phyloP scores from a whole-genome alignment of 495 filamentous ascomycete genomes.

The Daldinia grandis region DNA sequence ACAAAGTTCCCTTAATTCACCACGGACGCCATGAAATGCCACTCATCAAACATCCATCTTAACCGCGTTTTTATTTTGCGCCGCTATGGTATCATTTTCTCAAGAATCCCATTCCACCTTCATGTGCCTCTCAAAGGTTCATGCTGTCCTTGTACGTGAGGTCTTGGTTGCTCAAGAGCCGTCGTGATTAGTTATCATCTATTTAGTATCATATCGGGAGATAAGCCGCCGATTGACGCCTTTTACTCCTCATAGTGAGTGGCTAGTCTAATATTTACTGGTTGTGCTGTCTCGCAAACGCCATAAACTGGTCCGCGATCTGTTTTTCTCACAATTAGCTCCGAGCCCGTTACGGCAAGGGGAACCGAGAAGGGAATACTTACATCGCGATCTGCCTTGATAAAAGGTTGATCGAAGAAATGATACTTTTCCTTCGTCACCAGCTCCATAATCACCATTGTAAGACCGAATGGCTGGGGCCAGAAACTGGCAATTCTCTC shows the following conservation, averaged over 20 bases:
- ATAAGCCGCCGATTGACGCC: background rate
- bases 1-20: conserved; percentile 32
- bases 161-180: conserved; percentile 14
- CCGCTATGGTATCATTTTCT: conserved; percentile 32
- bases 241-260: conserved; percentile 3
- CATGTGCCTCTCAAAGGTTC: conserved; percentile 13
- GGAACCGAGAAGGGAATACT: conserved; percentile 24
- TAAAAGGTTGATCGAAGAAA: conserved; percentile 93
- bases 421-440: conserved; percentile 86
- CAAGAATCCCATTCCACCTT: conserved; percentile 24
- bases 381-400: conserved; percentile 88
- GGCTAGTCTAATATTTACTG: conserved; percentile 19
- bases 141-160: conserved; percentile 13
- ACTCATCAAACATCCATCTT: conserved; percentile 32
- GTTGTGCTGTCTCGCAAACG: conserved; percentile 47
- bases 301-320: conserved; percentile 55
- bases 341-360: conserved; percentile 6
- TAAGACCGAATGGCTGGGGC: conserved; percentile 95
- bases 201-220: conserved; percentile 5
- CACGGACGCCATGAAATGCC: conserved; percentile 36
- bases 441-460: conserved; percentile 89
- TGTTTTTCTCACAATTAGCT: conserved; percentile 38
- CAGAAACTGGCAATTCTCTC: conserved; percentile 89
- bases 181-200: conserved; percentile 17
- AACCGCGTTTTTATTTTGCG: conserved; percentile 24